Conservation (phyloP, 306 rosid genomes). For the Cicer pinnatifidum region DNA sequence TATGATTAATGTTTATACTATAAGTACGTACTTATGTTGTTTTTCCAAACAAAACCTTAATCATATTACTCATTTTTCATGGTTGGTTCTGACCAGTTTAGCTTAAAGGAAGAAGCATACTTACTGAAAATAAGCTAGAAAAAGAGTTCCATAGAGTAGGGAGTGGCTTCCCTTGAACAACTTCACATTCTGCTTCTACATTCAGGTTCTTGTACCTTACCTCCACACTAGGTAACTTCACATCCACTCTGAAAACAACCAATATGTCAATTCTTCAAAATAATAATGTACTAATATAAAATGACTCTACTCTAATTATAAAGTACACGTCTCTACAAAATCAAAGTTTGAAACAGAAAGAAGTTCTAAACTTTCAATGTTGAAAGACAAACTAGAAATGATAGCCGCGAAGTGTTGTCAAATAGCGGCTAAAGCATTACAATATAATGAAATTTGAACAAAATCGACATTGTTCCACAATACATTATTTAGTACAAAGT, state of each 20-base stretch:
- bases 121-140: constrained; percentile 53
- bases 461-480: no score
- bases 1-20: no score
- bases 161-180: constrained; percentile 68
- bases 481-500: no score
- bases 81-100: constrained; percentile 19
- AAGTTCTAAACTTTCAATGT: constrained; percentile 30
- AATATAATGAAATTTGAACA: no score
- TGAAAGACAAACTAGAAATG: background rate
- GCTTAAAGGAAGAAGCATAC: constrained; percentile 43
- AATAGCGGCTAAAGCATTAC: no score
- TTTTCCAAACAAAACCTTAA: no score
- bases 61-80: constrained; percentile 2
- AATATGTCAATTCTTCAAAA: constrained; percentile 43
- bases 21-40: no score
- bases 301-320: background rate
- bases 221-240: constrained; percentile 61
- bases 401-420: no score
- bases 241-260: constrained; percentile 54
- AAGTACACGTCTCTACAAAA: background rate
- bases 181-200: constrained; percentile 61
- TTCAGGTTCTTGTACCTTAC: constrained; percentile 56
- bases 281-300: constrained; percentile 13
- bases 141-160: constrained; percentile 66
- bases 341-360: background rate